These are phyloP conservation scores for Kazachstania taianensis DNA, from an alignment of 805 yeast species.

Conservation along the genomic window DNA sequence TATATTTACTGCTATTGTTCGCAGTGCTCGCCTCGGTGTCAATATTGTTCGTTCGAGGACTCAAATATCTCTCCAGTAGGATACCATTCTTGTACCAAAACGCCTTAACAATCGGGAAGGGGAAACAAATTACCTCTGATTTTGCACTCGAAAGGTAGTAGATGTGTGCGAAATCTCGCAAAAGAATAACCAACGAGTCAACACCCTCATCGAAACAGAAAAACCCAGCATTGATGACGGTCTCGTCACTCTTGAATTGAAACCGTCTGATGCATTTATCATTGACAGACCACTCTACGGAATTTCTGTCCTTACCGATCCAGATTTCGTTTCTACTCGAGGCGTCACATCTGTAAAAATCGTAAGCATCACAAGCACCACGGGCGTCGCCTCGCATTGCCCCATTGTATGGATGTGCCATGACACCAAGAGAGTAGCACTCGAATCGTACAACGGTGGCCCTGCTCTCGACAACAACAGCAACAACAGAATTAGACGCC, in stretches of 20 bases:
- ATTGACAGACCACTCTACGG: slow-evolving; percentile 31
- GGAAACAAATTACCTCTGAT: slow-evolving; percentile 48
- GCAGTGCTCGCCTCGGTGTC: not conserved
- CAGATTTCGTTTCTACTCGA: not conserved
- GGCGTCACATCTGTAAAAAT: not conserved
- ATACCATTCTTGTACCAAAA: slow-evolving; percentile 61
- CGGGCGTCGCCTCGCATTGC: no score
- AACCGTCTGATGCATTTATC: slow-evolving; percentile 21
- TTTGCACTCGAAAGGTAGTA: slow-evolving; percentile 49
- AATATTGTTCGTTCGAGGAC: not conserved
- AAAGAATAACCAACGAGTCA: slow-evolving; percentile 47
- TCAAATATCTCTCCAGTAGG: slow-evolving; percentile 39
- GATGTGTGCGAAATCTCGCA: slow-evolving; percentile 50
- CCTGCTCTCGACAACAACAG: no score
- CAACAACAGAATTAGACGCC: no score
- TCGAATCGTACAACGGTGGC: no score
- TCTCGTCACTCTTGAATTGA: slow-evolving; percentile 37
- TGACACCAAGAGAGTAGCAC: not conserved
- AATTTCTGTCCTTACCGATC: slow-evolving; percentile 28
- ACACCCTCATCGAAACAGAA: slow-evolving; percentile 35
- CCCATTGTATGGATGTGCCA: not conserved
- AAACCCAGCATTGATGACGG: slow-evolving; percentile 50
- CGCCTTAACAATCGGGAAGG: slow-evolving; percentile 53
- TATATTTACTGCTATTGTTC: slow-evolving; percentile 18
- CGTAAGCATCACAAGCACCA: not conserved